These are phyloP conservation scores for Coemansia guatemalensis DNA, from an alignment of 192 early-diverging fungal species.

Conservation along the genomic window DNA sequence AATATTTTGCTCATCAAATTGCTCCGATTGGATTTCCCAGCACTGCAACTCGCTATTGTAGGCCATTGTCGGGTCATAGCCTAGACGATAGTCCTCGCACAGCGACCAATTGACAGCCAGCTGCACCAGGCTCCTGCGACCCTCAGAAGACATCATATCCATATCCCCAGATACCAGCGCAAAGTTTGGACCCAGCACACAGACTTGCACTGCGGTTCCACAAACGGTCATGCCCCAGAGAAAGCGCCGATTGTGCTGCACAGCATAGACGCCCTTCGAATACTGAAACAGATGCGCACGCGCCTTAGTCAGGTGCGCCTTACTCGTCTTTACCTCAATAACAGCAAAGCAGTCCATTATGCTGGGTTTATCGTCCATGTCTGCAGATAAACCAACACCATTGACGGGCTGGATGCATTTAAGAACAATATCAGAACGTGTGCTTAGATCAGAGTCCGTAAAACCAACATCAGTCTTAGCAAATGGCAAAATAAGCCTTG, in stretches of 20 bases:
- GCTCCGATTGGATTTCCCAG: conserved; percentile 1
- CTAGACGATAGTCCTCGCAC: conserved; percentile 7
- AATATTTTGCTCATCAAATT: neutral
- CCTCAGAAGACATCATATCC: neutral
- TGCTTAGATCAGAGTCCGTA: neutral
- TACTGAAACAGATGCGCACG: conserved; percentile 4
- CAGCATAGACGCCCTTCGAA: conserved; percentile 1
- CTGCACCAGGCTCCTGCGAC: conserved; percentile 2
- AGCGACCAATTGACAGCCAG: conserved; percentile 16
- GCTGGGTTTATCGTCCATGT: neutral
- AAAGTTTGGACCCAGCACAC: conserved; percentile 4
- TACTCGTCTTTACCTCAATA: neutral
- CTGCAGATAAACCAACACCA: neutral
- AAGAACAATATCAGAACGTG: neutral
- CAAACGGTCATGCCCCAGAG: conserved; percentile 4
- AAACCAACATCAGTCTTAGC: neutral
- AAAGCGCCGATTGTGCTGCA: conserved; percentile 5
- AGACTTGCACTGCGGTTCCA: neutral
- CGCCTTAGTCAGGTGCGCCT: neutral
- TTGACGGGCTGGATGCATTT: neutral
- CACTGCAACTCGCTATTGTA: conserved; percentile 5
- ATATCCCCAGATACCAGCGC: neutral
- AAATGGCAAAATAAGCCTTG: neutral
- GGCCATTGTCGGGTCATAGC: conserved; percentile 11
- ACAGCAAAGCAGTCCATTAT: neutral